Evolutionary conservation across 2,329 filamentous ascomycete genomes (phyloP).

Genomic region (Cytospora piceicola): DNA sequence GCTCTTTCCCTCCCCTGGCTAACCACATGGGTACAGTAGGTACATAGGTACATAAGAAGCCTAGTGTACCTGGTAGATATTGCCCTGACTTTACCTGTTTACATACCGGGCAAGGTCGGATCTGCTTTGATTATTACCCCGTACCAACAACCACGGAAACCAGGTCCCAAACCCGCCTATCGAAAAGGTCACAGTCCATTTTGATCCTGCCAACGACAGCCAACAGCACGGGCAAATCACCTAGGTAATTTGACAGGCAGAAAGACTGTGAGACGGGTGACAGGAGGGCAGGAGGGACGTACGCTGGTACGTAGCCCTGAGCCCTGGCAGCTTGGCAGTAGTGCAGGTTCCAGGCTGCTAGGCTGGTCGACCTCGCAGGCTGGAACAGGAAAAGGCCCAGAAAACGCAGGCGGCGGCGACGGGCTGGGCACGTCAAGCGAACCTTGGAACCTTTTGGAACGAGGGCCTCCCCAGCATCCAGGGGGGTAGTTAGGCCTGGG

Average conservation of each 20-base stretch:
- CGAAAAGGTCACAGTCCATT: neutral
- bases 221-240: too few relatives aligned
- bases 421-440: constrained; percentile 10
- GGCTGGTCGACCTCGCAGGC: neutral
- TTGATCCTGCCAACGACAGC: neutral
- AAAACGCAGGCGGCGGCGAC: neutral
- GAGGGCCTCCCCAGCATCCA: constrained; percentile 19
- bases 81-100: constrained; percentile 1
- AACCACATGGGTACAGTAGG: neutral
- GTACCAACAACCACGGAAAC: too few relatives aligned
- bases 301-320: neutral
- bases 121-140: constrained; percentile 20
- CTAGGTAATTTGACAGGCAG: too few relatives aligned
- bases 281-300: neutral
- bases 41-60: neutral
- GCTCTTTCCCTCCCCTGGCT: neutral
- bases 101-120: constrained; percentile 21
- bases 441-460: neutral
- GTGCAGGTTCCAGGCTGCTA: neutral
- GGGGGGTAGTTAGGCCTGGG: constrained; percentile 2
- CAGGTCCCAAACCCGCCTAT: constrained; percentile 7
- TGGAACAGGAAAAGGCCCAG: neutral
- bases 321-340: too few relatives aligned
- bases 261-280: too few relatives aligned
- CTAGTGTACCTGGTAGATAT: neutral